Evolutionary conservation across 2,329 filamentous ascomycete species (phyloP), one percentile per base, ranked within the genome.

Genomic region (Ophidiomyces ophidiicola): DNA sequence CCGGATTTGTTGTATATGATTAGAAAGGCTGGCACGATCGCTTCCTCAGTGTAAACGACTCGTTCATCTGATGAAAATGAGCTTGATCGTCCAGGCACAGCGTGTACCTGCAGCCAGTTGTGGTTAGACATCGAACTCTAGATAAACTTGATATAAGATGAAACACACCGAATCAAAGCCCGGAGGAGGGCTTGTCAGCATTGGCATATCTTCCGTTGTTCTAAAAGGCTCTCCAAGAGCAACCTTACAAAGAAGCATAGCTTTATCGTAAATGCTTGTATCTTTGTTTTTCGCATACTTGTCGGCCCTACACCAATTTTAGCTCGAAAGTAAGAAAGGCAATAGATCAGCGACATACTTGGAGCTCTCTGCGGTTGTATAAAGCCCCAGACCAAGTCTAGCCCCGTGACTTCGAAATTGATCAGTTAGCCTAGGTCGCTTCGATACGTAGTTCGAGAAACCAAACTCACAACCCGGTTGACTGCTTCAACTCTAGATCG

Each of bases 361-460:
- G 7, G 38, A 34, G 11, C 38, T 41, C n/a, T 41, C 32, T 35
- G 38, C 21, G 15, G 31, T 41, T 23, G 32, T 36, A 32, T 41
- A 41, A 4, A 41, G 21, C 7, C 38, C 31, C 12, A 19, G 32
- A 15, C 38, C 38, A 6, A 41, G 38, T 14, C 38, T 34, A 14
- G 14, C 29, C 10, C 38, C 32, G 15, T 23, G n/a, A 24, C 24
- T 36, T 19, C 6, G 25, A 23, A 15, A 20, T 19, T 5, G 17
- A 10, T 18, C 3, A 26, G 21, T 33, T 34, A 33, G 20, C 15
- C 12, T 10, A 25, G 5, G n/a, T n/a, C 1, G 7, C 15, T 21
- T n/a, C 12, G n/a, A 10, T 7, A 40, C 6, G 12, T 11, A 17
- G 6, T n/a, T 14, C 14, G 19, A 33, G 4, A 6, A 18, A 5